Percentiles rank a stretch among this genome's conserved stretches.
Evolutionary conservation across 2,329 filamentous ascomycete species (phyloP).

Genomic region (Monosporascus sp.): DNA sequence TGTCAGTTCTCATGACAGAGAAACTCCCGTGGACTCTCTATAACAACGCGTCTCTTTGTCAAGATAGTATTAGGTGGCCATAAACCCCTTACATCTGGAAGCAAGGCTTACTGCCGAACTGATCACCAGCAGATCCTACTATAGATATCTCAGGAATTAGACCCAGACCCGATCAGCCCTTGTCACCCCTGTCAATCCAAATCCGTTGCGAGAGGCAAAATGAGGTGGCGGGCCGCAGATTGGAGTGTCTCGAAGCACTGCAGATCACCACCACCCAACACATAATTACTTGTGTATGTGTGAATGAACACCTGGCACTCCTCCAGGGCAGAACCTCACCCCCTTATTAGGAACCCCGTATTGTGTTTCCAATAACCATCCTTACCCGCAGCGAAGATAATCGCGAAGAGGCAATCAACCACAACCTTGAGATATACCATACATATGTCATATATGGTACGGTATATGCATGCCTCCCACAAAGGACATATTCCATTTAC

Average conservation of each 20-base stretch:
- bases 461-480: not conserved
- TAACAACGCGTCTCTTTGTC: not conserved
- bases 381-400: too few species aligned
- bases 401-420: too few species aligned
- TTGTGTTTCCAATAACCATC: too few species aligned
- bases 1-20: not conserved
- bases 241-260: not conserved
- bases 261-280: not conserved
- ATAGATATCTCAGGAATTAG: too few species aligned
- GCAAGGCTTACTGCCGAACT: not conserved
- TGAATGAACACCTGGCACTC: not conserved
- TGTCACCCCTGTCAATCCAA: not conserved
- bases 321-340: too few species aligned
- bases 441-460: too few species aligned
- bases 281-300: too few species aligned
- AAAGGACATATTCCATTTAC: not conserved
- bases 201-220: not conserved
- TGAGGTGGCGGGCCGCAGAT: not conserved
- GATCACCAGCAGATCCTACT: not conserved
- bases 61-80: too few species aligned
- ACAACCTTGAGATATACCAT: too few species aligned
- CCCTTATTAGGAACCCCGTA: too few species aligned
- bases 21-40: not conserved
- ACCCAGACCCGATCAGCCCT: too few species aligned
- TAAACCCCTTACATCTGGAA: not conserved